Evolutionary conservation across 164 flowering plant species (phyloP), one percentile per base, ranked within the genome.

Genomic region (Magnolia kwangsiensis): DNA sequence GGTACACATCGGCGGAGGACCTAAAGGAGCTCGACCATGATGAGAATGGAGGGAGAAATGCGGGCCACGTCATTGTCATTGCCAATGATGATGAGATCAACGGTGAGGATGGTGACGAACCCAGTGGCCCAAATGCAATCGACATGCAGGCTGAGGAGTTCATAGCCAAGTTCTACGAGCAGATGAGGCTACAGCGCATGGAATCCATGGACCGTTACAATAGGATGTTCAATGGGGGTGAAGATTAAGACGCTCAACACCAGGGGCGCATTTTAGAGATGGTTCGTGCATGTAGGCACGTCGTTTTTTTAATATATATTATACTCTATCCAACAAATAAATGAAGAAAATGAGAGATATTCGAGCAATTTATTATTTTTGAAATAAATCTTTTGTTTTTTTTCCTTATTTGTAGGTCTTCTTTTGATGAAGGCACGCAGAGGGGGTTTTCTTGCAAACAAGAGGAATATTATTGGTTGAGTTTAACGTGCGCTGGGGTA

Each of bases 61-160:
- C 1, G 64, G 55, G 20, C 20, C 21, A 13, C 1, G 82, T 78
- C 1, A 82, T 72, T 0, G 82, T 77, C 0, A 37, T 37, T 37
- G 45, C 4, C 5, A 37, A 4, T 37, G 45, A 37, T 37, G 85
- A 70, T 20, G 78, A 74, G 1, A 81, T 76, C 45, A 71, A 78
- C 5, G 83, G 74, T 21, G 90, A 87, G 6, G 92, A 90, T 67
- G 86, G 61, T 11, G 11, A 55, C 3, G 61, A 55, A 3, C 11
- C 3, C 3, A 8, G 61, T 55, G 45, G 45, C 45, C 45, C 45
- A 4, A 11, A 84, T 29, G 82, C 80, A 87, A 92, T 91, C 50
- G 95, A 91, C 66, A 77, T 75, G 13, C 89, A 86, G 82, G 97
- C 98, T 0, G 97, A 92, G 75, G 85, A 87, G 74, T 94, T 92